Conservation (phyloP, 2,329 filamentous ascomycete species). For the Furcasterigmium furcatum region DNA sequence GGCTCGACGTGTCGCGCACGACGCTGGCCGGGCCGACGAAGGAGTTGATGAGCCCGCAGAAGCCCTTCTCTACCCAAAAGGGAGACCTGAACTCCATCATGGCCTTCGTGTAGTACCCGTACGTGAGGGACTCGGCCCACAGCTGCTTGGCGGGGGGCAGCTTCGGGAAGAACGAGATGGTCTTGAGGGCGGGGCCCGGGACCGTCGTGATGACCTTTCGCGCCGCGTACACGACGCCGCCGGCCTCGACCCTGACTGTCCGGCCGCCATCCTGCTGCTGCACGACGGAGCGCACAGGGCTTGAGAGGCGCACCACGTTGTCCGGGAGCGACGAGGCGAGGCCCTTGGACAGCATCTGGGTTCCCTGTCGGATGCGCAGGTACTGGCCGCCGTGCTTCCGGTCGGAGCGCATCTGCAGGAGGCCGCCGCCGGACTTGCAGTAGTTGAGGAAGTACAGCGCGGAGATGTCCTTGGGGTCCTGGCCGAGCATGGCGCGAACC, state of each 20-base stretch:
- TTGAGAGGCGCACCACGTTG: constrained; percentile 21
- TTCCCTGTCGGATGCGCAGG: constrained; percentile 44
- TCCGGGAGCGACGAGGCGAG: constrained; percentile 29
- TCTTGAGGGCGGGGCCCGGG: constrained; percentile 39
- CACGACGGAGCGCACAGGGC: constrained; percentile 23
- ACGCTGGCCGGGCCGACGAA: constrained; percentile 34
- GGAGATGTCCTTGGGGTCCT: constrained; percentile 44
- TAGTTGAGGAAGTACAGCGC: constrained; percentile 55
- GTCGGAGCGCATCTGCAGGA: constrained; percentile 51
- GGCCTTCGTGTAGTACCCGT: constrained; percentile 43
- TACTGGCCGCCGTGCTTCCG: constrained; percentile 49
- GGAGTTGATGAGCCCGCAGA: constrained; percentile 32
- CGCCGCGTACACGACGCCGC: constrained; percentile 25
- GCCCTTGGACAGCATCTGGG: constrained; percentile 33
- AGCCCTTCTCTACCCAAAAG: constrained; percentile 30
- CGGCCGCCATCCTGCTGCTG: constrained; percentile 20
- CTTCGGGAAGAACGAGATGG: constrained; percentile 42
- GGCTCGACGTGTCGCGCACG: constrained; percentile 34
- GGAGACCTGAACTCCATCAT: constrained; percentile 24
- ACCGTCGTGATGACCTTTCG: constrained; percentile 45
- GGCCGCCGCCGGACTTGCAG: constrained; percentile 47
- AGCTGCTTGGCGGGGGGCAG: constrained; percentile 37
- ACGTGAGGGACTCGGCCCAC: constrained; percentile 20
- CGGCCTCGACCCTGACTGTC: constrained; percentile 10
- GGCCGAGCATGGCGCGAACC: constrained; percentile 46